Evolutionary conservation across 1,284 basidiomycete genomes (phyloP).

Genomic region (Apiotrichum montevideense): DNA sequence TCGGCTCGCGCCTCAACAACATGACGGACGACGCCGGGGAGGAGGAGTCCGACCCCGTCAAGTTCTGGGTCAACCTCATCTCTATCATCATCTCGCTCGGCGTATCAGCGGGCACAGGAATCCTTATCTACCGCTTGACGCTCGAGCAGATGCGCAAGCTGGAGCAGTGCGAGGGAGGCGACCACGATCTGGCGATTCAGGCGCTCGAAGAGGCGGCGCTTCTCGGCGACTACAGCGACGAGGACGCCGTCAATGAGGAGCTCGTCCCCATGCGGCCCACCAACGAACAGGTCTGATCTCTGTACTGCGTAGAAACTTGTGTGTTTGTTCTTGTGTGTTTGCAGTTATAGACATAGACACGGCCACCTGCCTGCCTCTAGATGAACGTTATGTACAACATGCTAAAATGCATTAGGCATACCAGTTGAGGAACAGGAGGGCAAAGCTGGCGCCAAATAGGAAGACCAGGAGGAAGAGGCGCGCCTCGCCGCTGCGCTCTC

Average conservation of each 20-base stretch:
- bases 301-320: no score
- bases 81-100: slow-evolving; percentile 31
- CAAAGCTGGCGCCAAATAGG: slow-evolving; percentile 51
- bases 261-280: slow-evolving; percentile 1
- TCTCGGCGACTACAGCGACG: slow-evolving; percentile 29
- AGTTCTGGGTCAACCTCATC: slow-evolving; percentile 43
- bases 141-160: slow-evolving; percentile 41
- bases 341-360: no score
- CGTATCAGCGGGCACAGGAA: slow-evolving; percentile 37
- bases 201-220: slow-evolving; percentile 32
- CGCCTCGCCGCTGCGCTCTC: slow-evolving; percentile 50
- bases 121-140: slow-evolving; percentile 44
- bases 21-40: slow-evolving; percentile 30
- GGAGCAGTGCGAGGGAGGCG: slow-evolving; percentile 7
- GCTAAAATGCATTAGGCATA: slow-evolving; percentile 28
- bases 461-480: slow-evolving; percentile 52
- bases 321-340: no score
- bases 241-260: slow-evolving; percentile 20
- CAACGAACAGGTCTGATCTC: background rate
- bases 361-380: no score
- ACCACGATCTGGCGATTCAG: slow-evolving; percentile 32
- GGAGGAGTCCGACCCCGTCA: slow-evolving; percentile 27
- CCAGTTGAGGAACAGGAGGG: slow-evolving; percentile 54
- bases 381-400: slow-evolving; percentile 1
- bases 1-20: slow-evolving; percentile 43